These are phyloP conservation scores for Erodium moschatum DNA, from an alignment of 441 rosid species.

Conservation along the genomic window DNA sequence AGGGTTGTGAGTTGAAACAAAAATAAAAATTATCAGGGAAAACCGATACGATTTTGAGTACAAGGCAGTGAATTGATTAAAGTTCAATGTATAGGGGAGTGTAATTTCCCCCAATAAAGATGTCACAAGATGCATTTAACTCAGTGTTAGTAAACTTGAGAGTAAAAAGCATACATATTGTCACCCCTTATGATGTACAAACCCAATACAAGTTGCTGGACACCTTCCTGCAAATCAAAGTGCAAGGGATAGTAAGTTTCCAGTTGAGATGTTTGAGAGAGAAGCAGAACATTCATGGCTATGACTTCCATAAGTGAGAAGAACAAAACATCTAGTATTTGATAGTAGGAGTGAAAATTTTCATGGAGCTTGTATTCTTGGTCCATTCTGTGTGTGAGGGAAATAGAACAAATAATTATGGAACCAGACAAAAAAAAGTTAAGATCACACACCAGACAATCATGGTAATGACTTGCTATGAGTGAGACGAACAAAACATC, in stretches of 20 bases:
- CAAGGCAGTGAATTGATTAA: too few species aligned
- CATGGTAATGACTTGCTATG: neutral
- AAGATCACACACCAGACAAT: neutral
- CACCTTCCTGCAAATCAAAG: conserved; percentile 65
- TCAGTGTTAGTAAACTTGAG: neutral
- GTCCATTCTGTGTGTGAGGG: neutral
- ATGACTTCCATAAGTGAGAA: too few species aligned
- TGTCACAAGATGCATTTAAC: neutral
- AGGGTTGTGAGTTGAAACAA: too few species aligned
- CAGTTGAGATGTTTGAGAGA: neutral
- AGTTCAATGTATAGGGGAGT: too few species aligned
- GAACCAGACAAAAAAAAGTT: neutral
- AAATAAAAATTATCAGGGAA: too few species aligned
- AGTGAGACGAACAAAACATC: neutral
- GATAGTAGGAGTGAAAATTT: too few species aligned
- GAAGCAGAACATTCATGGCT: too few species aligned
- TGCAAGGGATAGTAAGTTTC: neutral
- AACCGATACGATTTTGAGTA: too few species aligned
- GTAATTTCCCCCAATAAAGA: neutral
- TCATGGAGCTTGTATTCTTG: too few species aligned
- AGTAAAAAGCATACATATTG: conserved; percentile 48
- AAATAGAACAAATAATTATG: neutral
- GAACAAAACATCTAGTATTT: too few species aligned
- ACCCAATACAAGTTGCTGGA: conserved; percentile 81
- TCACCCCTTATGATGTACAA: conserved; percentile 92